Conservation (phyloP, 495 filamentous ascomycete genomes). For the Tuber calosporum region DNA sequence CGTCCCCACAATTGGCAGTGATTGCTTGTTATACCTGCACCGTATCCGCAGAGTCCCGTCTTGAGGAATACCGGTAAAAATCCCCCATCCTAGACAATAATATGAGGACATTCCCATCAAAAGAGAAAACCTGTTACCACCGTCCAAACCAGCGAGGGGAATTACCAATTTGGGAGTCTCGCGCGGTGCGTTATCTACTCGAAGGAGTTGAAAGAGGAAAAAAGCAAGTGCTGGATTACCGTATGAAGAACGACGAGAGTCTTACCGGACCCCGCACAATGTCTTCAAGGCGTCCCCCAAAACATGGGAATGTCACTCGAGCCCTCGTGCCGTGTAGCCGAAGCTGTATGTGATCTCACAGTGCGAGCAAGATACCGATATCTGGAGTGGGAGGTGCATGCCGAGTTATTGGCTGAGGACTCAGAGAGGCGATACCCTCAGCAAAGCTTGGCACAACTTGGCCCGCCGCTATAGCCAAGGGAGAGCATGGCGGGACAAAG, state of each 20-base stretch:
- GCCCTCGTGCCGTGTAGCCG: background rate
- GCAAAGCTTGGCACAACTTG: no score
- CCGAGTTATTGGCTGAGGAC: no score
- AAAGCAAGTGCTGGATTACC: background rate
- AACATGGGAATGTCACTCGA: background rate
- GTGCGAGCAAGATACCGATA: no score
- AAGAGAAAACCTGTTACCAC: background rate
- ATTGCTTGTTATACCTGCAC: background rate
- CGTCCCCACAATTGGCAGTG: background rate
- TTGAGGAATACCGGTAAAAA: background rate
- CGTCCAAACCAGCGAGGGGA: background rate
- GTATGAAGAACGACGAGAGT: background rate
- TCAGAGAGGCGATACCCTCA: no score
- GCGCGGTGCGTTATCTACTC: background rate
- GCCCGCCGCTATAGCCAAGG: no score
- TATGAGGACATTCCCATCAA: background rate
- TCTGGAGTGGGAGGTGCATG: no score
- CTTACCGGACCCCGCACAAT: background rate
- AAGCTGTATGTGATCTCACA: background rate
- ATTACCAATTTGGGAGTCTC: background rate
- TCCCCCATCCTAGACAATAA: background rate
- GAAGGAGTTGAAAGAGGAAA: background rate
- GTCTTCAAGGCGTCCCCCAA: background rate
- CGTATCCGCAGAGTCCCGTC: background rate
- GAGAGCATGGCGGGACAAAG: no score